Evolutionary conservation across 2,329 filamentous ascomycete species (phyloP).

Genomic region (Akanthomyces uredinophilus): DNA sequence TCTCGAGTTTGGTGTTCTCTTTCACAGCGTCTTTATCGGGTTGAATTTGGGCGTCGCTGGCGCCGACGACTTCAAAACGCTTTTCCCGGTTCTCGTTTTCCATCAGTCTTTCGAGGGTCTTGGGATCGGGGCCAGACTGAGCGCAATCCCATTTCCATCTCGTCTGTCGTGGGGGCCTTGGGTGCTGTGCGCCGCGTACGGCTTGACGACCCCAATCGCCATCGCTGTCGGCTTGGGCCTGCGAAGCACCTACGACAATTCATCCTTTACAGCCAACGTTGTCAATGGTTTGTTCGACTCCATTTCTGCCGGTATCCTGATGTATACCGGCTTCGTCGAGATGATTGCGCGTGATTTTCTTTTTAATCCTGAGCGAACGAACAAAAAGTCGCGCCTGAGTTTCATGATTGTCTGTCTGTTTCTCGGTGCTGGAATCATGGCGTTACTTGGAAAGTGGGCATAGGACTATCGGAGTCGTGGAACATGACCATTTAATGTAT

Average conservation of each 20-base stretch:
- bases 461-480: conserved; percentile 27
- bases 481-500: no score
- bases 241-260: conserved; percentile 26
- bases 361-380: conserved; percentile 75
- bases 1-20: conserved; percentile 57
- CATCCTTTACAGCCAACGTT: conserved; percentile 43
- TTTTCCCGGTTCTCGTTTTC: conserved; percentile 58
- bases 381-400: conserved; percentile 36
- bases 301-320: conserved; percentile 76
- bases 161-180: conserved; percentile 42
- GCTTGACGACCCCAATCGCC: conserved; percentile 46
- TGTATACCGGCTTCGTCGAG: conserved; percentile 85
- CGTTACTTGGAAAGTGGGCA: conserved; percentile 74
- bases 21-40: conserved; percentile 60
- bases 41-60: conserved; percentile 56
- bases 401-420: conserved; percentile 40
- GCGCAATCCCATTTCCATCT: conserved; percentile 46
- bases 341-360: conserved; percentile 89
- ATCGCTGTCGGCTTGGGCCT: conserved; percentile 46
- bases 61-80: conserved; percentile 46
- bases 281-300: conserved; percentile 80
- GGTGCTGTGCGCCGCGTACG: conserved; percentile 42
- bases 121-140: conserved; percentile 56
- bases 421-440: conserved; percentile 69
- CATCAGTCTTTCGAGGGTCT: conserved; percentile 61